A percentile compares a stretch with the other conserved stretches of the same genome.
Evolutionary conservation across 306 rosid genomes (phyloP).

Genomic region (Cajanus cajan): DNA sequence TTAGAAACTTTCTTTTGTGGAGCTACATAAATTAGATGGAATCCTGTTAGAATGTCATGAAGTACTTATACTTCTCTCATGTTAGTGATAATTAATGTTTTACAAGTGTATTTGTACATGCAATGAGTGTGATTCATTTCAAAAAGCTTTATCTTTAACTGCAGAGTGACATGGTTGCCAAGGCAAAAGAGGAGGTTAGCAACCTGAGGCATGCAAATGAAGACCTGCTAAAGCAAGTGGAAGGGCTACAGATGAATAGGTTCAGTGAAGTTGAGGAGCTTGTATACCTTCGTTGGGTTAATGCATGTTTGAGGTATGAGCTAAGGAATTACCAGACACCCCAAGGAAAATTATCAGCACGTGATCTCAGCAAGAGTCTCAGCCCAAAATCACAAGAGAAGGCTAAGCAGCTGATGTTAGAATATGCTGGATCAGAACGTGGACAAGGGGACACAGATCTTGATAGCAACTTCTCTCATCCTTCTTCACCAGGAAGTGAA

Average conservation of each 20-base stretch:
- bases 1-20: not conserved
- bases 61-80: not conserved
- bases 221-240: slow-evolving; percentile 88
- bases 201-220: slow-evolving; percentile 76
- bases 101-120: not conserved
- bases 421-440: slow-evolving; percentile 92
- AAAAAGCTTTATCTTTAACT: slow-evolving; percentile 12
- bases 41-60: not conserved
- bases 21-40: not conserved
- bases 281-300: slow-evolving; percentile 97
- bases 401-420: slow-evolving; percentile 90
- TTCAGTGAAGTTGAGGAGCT: slow-evolving; percentile 97
- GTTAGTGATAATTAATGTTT: slow-evolving; percentile 2
- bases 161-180: slow-evolving; percentile 81
- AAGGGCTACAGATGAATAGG: slow-evolving; percentile 88
- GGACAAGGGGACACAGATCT: slow-evolving; percentile 95
- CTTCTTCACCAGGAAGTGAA: slow-evolving; percentile 98
- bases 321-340: slow-evolving; percentile 75
- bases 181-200: slow-evolving; percentile 58
- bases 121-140: slow-evolving; percentile 17
- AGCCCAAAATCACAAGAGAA: slow-evolving; percentile 89
- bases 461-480: slow-evolving; percentile 93
- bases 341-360: slow-evolving; percentile 72
- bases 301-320: slow-evolving; percentile 92
- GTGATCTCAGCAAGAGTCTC: slow-evolving; percentile 76